Base-by-base conservation (phyloP, 2,329 filamentous ascomycete genomes). In the Calonectria pseudoreteaudii region DNA sequence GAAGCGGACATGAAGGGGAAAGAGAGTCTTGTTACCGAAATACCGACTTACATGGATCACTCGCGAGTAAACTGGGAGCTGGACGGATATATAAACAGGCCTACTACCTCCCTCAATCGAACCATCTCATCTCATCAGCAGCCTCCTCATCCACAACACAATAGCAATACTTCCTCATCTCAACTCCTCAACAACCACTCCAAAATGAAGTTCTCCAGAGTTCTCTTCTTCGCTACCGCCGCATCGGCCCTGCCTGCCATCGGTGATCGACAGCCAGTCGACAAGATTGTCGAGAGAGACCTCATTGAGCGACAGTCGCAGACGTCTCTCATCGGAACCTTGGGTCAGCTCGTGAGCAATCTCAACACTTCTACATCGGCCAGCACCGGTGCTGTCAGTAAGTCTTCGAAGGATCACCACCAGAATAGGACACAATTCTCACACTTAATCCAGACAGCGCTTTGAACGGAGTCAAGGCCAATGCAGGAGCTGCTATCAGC, bases 201-300 rank as follows among this genome's bases (percentile, higher is more conserved):
- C 31, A 58, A 16, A 62, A 66, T 73, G 71, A 73, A 73, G 66
- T 73, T 73, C 41, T 69, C 66, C 31, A 69, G 52, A 52, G 71
- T 66, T 13, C 71, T 73, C 50, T 26, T 73, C 41, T 73, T 73
- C 28, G 60, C 71, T 28, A 60, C 71, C 11, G 28, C 52, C 13
- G 71, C 34, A 14, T 10, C 47, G 30, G 71, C 71, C 9, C 28
- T 67, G 7, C 71, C 71, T 3, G 47, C 70, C 28, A 20, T 49
- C 1, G 16, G 31, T 6, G 50, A 68, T 23, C 52, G 41, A 47
- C 36, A 60, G 23, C 28, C 50, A 6, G n/a, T 10, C n/a, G 34
- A 26, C n/a, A 10, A 62, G n/a, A 16, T 62, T 13, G 23, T 3
- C 16, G 26, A 30, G 14, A 1, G 23, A 5, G 56, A 18, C 10